Conservation (phyloP, 2,329 filamentous ascomycete species). For the Neofusicoccum parvum region DNA sequence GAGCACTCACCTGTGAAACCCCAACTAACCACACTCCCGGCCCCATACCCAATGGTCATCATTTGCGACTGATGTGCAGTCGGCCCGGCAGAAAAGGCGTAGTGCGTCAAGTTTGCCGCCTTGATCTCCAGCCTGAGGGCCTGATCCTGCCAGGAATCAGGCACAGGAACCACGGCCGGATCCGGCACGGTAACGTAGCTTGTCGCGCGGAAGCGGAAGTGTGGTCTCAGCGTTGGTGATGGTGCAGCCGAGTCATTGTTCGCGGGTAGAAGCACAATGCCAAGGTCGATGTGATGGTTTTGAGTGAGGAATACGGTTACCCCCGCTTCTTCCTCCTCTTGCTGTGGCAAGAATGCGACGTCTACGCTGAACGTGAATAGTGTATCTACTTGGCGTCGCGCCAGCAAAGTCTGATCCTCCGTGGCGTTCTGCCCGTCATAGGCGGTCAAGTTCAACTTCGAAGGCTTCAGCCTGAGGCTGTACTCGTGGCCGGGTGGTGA, state of each 20-base stretch:
- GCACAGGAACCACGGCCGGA: constrained; percentile 43
- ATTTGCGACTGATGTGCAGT: constrained; percentile 23
- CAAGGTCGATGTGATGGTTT: constrained; percentile 55
- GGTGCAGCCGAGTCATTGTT: constrained; percentile 15
- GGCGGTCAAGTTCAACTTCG: constrained; percentile 57
- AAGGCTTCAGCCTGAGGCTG: constrained; percentile 52
- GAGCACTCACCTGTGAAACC: constrained; percentile 27
- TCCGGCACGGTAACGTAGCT: constrained; percentile 45
- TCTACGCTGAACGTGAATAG: constrained; percentile 56
- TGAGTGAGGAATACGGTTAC: constrained; percentile 55
- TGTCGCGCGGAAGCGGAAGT: constrained; percentile 51
- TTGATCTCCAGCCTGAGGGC: constrained; percentile 46
- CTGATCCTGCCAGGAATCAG: constrained; percentile 40
- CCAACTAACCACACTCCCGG: constrained; percentile 33
- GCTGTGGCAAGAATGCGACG: constrained; percentile 46
- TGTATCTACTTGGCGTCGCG: constrained; percentile 57
- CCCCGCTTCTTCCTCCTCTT: constrained; percentile 53
- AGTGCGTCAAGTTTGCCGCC: constrained; percentile 51
- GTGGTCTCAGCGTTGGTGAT: constrained; percentile 26
- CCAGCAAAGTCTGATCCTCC: constrained; percentile 56
- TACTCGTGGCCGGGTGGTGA: constrained; percentile 48
- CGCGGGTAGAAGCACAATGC: constrained; percentile 32
- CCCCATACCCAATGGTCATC: constrained; percentile 28
- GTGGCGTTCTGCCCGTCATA: constrained; percentile 54
- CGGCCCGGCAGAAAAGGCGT: constrained; percentile 35